Percentiles rank a stretch among this genome's conserved stretches.
Conservation (phyloP, 176 grass and related monocot genomes). For the Lolium rigidum region DNA sequence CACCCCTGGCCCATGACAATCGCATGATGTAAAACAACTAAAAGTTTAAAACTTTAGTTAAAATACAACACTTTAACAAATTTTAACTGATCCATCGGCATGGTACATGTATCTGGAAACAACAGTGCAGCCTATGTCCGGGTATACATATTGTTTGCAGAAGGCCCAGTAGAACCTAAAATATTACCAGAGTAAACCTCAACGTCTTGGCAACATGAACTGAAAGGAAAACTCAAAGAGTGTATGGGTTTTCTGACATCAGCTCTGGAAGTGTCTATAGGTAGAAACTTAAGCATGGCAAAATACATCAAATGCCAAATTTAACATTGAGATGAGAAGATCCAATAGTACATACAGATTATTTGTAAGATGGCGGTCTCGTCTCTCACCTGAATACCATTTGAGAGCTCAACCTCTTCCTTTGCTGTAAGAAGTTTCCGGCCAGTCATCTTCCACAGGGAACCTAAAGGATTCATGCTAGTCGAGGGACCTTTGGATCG, state of each 20-base stretch:
- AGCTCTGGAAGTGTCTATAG: background rate
- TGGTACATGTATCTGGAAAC: background rate
- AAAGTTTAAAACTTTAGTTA: conserved; percentile 5
- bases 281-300: conserved; percentile 10
- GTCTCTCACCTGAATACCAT: conserved; percentile 70
- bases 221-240: background rate
- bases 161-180: conserved; percentile 2
- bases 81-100: background rate
- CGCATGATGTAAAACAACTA: background rate
- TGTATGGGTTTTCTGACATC: background rate
- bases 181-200: background rate
- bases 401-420: conserved; percentile 67
- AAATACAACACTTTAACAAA: background rate
- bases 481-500: conserved; percentile 44
- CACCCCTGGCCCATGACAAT: background rate
- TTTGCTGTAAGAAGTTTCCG: conserved; percentile 65
- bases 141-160: background rate
- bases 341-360: background rate
- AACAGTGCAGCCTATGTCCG: background rate
- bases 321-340: conserved; percentile 14
- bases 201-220: background rate
- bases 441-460: conserved; percentile 61
- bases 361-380: conserved; percentile 27
- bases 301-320: background rate
- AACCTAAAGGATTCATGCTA: conserved; percentile 66